phyloP scores from a whole-genome alignment of 805 yeast species.

The Kodamaea neixiangensis region DNA sequence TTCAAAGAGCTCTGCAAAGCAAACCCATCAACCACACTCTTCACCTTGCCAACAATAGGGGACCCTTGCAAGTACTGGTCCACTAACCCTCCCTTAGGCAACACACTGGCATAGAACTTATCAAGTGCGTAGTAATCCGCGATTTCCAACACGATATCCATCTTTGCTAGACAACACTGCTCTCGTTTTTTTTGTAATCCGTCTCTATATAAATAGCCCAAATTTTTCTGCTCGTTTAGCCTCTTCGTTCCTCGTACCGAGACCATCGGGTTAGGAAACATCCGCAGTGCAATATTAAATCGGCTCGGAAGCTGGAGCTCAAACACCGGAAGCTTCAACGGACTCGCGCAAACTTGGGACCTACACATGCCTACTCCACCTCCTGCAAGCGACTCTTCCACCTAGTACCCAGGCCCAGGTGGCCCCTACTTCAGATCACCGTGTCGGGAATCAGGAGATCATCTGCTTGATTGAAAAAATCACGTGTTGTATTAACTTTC shows the following conservation, averaged over 20 bases:
- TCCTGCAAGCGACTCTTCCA: neutral
- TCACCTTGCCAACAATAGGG: conserved; percentile 10
- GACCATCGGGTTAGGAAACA: too few species aligned
- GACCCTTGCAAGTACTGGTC: conserved; percentile 23
- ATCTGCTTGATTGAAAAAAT: neutral
- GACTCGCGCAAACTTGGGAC: neutral
- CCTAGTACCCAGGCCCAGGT: neutral
- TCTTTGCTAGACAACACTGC: conserved; percentile 27
- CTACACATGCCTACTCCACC: neutral
- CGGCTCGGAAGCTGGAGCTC: too few species aligned
- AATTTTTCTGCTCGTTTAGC: too few species aligned
- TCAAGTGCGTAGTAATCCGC: conserved; percentile 76
- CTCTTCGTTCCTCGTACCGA: too few species aligned
- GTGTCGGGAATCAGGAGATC: neutral
- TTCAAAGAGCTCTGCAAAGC: conserved; percentile 10
- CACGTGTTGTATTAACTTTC: too few species aligned
- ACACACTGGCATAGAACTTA: conserved; percentile 62
- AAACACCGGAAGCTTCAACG: too few species aligned
- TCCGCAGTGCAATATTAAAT: too few species aligned
- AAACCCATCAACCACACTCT: conserved; percentile 7
- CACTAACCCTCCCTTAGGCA: conserved; percentile 58
- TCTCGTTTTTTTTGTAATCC: neutral
- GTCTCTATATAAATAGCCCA: conserved; percentile 3
- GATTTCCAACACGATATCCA: conserved; percentile 91
- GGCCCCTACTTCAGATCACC: neutral